Base-by-base conservation (phyloP, 23 red algal genomes). In the Gracilaria vermiculophylla region DNA sequence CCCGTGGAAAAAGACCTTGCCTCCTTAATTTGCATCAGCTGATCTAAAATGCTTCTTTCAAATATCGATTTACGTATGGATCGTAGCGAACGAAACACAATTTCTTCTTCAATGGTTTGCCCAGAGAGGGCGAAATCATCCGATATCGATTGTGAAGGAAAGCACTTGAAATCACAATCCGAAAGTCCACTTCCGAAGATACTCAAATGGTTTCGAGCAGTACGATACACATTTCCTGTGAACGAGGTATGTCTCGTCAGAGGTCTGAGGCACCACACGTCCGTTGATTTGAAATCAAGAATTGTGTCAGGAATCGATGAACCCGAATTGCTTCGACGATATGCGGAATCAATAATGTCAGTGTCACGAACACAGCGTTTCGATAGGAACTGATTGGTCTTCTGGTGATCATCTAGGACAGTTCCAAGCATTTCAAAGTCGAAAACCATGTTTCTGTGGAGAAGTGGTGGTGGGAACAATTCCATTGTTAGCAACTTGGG, bases 391-490 rank as follows among this genome's bases (percentile, higher is more conserved):
- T 31, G 58, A 28, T 35, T 0, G 5, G 3, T 14, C 5, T 35
- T 8, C 7, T 10, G 4, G 29, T 35, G 12, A 25, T 64, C 29
- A 5, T 64, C 29, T 24, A 64, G 28, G 35, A 64, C 20, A 34
- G 28, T 35, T 24, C 1, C 20, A 2, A 73, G 37, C 67, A 73
- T 48, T 73, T 73, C 67, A 25, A 42, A 36, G 19, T 73, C 67
- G 28, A 73, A 73, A 1, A 73, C 67, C 67, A 73, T 45, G 67
- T 73, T 73, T 73, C 67, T 73, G 67, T 48, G 7, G 3, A 5
- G n/a, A n/a, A n/a, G n/a, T n/a, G n/a, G n/a, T n/a, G n/a, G n/a
- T n/a, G n/a, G n/a, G n/a, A 64, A 64, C 32, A 10, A 36, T 15
- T 31, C 8, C 10, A 24, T 14, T 14, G 58, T 64, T 13, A 64